Evolutionary conservation across 148 eudicot genomes (phyloP).

Genomic region (Rhododendron mucronatum): DNA sequence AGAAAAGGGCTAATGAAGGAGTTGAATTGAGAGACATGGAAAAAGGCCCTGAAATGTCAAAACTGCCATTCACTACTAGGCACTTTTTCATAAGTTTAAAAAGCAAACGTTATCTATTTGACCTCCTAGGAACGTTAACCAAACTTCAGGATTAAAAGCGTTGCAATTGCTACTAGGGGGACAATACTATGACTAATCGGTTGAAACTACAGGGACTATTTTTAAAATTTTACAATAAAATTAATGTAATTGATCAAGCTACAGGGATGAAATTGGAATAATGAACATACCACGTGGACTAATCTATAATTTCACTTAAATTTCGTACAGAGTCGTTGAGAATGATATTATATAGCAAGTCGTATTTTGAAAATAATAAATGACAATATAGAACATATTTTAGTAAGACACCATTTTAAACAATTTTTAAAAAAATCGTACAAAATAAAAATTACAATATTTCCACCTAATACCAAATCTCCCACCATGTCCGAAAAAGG

Average conservation of each 20-base stretch:
- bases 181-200: too few relatives aligned
- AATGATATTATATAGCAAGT: background rate
- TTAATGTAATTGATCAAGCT: background rate
- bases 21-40: too few relatives aligned
- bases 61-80: too few relatives aligned
- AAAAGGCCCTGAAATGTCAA: too few relatives aligned
- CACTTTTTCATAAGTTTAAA: too few relatives aligned
- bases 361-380: background rate
- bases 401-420: background rate
- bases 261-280: background rate
- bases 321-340: background rate
- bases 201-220: too few relatives aligned
- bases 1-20: too few relatives aligned
- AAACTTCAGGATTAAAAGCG: too few relatives aligned
- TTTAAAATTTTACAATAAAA: too few relatives aligned
- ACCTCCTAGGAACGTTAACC: too few relatives aligned
- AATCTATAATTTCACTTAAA: background rate
- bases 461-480: background rate
- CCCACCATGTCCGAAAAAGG: background rate
- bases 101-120: too few relatives aligned
- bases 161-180: too few relatives aligned
- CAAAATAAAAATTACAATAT: background rate
- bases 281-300: background rate
- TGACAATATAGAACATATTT: background rate
- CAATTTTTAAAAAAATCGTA: background rate